Evolutionary conservation across 306 rosid species (phyloP).

Genomic region (Acacia acuminata): DNA sequence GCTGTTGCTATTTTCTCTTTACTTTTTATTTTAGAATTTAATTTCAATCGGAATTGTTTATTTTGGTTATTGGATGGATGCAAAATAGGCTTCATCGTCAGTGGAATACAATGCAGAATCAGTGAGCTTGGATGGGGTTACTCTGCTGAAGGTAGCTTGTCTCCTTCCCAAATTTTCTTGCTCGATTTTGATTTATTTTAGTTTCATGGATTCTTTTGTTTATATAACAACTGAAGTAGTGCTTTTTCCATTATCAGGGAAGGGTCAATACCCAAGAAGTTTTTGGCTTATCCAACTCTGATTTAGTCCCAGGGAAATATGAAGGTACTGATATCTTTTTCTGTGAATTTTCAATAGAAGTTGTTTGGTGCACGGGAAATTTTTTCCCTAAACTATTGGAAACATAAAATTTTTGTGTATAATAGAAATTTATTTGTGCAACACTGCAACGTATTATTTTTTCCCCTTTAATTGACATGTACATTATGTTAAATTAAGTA

Average conservation of each 20-base stretch:
- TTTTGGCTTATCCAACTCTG: slow-evolving; percentile 85
- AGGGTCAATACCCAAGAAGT: slow-evolving; percentile 81
- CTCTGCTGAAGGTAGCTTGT: slow-evolving; percentile 70
- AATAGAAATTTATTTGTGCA: not conserved
- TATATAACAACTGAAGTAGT: not conserved
- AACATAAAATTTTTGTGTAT: not conserved
- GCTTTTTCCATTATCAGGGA: slow-evolving; percentile 49
- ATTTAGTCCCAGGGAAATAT: slow-evolving; percentile 90
- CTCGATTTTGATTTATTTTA: not conserved
- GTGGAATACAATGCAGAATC: slow-evolving; percentile 55
- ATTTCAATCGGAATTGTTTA: not conserved
- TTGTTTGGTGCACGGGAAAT: not conserved
- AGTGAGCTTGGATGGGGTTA: slow-evolving; percentile 58
- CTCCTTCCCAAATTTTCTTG: not conserved
- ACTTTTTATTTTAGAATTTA: not conserved
- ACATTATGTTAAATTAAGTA: not conserved
- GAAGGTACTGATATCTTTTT: slow-evolving; percentile 49
- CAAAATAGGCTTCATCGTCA: slow-evolving; percentile 44
- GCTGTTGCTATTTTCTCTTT: not conserved
- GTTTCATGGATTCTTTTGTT: slow-evolving; percentile 7
- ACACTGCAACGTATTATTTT: not conserved
- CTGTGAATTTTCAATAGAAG: slow-evolving; percentile 5
- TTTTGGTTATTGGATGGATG: not conserved
- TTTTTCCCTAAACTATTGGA: not conserved
- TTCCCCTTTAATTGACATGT: not conserved